Evolutionary conservation across 2,329 filamentous ascomycete genomes (phyloP), one percentile per base, ranked within the genome.

Genomic region (Hypoxylon sp.): DNA sequence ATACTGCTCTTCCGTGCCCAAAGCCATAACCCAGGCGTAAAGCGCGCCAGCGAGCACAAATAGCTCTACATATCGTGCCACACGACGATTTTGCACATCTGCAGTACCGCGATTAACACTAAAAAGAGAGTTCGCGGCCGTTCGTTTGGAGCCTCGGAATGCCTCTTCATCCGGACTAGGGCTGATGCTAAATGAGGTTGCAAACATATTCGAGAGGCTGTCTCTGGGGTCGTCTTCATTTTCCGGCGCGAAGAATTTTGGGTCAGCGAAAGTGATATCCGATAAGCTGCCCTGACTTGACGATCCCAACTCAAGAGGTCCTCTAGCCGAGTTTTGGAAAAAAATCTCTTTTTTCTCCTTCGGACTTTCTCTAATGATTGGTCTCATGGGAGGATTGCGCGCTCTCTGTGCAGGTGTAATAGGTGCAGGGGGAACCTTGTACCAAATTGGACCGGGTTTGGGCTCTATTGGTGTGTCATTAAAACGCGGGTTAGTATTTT

Each of bases 381-480:
- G 85, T 36, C 84, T 81, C 65, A 86, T 87, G 3, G 86, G 85
- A 1, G 90, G 89, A 65, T 91, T 92, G 32, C 87, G 84, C 5
- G 89, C 78, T 46, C 84, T 83, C 43, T 89, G 86, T 1, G 90
- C 89, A 21, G 90, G 89, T n/a, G 85, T 86, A 13, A 85, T 87
- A 13, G 92, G 91, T 1, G 90, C 90, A 0, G 89, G 84, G 3
- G 92, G 92, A 2, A 93, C 85, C 63, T 86, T 89, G 79, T 89
- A 91, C 83, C 89, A 90, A 75, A 94, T 93, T 1, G 90, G 87
- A 1, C 81, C 83, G 13, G 79, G 69, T 46, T 82, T 81, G 0
- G 79, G 76, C 53, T 83, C 80, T 14, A 81, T 80, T 0, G 83
- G 84, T 0, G 82, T 77, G 60, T 85, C 80, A 50, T 80, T 82